phyloP scores from a whole-genome alignment of 139 green algal genomes.

The Penium margaritaceum region DNA sequence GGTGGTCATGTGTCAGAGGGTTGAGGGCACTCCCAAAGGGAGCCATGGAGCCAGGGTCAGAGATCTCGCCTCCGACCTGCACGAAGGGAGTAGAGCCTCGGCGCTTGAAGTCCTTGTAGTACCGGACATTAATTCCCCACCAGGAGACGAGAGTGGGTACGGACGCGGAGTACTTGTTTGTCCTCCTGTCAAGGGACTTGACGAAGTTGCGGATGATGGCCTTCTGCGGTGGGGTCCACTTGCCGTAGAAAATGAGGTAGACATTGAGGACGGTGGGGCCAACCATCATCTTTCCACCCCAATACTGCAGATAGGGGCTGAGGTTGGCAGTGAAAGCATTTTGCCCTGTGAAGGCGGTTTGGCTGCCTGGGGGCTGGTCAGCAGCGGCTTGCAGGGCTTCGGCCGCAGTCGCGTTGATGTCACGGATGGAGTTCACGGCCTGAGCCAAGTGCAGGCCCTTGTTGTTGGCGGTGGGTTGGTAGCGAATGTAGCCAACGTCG shows the following conservation, averaged over 20 bases:
- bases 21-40: not conserved
- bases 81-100: not conserved
- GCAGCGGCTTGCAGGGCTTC: not conserved
- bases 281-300: not conserved
- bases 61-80: not conserved
- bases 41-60: not conserved
- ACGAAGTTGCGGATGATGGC: slow-evolving; percentile 10
- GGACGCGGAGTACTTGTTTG: not conserved
- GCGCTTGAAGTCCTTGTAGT: not conserved
- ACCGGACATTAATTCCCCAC: slow-evolving; percentile 20
- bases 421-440: not conserved
- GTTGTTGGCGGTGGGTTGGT: not conserved
- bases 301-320: slow-evolving; percentile 9
- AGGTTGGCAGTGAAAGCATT: not conserved
- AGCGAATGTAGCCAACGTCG: slow-evolving; percentile 5
- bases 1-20: slow-evolving; percentile 12
- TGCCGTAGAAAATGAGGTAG: slow-evolving; percentile 14
- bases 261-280: slow-evolving; percentile 1
- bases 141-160: not conserved
- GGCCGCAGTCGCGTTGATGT: not conserved
- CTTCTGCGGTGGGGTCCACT: not conserved
- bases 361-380: not conserved
- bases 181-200: not conserved
- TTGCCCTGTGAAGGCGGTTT: not conserved
- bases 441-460: slow-evolving; percentile 8